Conservation (phyloP, 2,329 filamentous ascomycete species). For the Hymenoscyphus linearis region DNA sequence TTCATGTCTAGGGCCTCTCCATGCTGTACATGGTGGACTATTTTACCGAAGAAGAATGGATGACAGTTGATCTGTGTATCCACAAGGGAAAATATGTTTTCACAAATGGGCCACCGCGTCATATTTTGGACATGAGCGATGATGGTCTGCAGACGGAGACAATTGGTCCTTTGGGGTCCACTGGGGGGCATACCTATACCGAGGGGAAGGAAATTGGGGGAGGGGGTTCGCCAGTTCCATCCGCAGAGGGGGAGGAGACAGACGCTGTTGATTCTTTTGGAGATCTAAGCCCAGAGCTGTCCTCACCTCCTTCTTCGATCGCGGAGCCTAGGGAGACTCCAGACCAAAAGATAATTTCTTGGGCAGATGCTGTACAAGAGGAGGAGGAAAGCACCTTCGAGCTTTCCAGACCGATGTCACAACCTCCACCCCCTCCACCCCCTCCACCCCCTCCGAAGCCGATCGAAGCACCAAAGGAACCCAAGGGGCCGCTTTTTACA, state of each 20-base stretch:
- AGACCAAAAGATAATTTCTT: neutral
- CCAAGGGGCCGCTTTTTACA: conserved; percentile 12
- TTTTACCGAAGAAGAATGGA: conserved; percentile 30
- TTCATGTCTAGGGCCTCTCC: conserved; percentile 14
- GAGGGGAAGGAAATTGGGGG: neutral
- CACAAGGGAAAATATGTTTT: conserved; percentile 29
- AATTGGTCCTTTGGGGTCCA: conserved; percentile 6
- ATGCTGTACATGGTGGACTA: conserved; percentile 28
- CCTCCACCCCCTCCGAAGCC: neutral
- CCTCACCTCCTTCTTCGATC: neutral
- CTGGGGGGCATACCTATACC: no score
- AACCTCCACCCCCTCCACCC: neutral
- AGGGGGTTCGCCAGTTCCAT: neutral
- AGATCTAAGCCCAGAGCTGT: neutral
- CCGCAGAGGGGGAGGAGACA: neutral
- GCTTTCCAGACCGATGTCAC: neutral
- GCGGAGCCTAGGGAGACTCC: neutral
- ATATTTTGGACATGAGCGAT: conserved; percentile 20
- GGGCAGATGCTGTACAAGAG: neutral
- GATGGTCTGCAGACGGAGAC: conserved; percentile 9
- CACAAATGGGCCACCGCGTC: conserved; percentile 20
- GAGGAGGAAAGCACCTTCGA: neutral
- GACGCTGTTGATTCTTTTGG: neutral
- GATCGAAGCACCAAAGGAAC: neutral
- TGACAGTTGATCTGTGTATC: conserved; percentile 25